Evolutionary conservation across 106 monocot genomes (phyloP).

Genomic region (Allium sativum): DNA sequence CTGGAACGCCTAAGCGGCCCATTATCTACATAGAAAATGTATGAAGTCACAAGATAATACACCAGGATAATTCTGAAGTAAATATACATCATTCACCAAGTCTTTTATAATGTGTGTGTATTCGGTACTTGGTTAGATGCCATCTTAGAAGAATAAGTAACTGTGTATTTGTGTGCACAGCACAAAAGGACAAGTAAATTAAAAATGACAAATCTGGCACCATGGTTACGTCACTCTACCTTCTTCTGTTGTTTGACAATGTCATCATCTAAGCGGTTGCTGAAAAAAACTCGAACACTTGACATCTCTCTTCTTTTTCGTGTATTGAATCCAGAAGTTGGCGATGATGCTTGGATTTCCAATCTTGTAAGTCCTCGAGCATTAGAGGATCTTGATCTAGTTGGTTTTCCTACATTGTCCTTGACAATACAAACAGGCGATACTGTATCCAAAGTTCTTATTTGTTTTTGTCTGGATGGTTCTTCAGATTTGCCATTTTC

Average conservation of each 20-base stretch:
- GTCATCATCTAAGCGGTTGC: constrained; percentile 71
- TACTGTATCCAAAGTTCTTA: constrained; percentile 12
- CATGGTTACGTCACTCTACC: constrained; percentile 23
- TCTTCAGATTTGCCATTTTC: constrained; percentile 11
- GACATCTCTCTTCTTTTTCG: constrained; percentile 63
- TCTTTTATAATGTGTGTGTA: too few relatives aligned
- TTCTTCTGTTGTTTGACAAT: constrained; percentile 81
- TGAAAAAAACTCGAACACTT: constrained; percentile 61
- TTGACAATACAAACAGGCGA: constrained; percentile 56
- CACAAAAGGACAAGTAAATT: too few relatives aligned
- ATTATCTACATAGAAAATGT: constrained; percentile 42
- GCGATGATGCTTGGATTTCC: constrained; percentile 15
- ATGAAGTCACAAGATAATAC: background rate
- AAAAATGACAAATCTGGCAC: too few relatives aligned
- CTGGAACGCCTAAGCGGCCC: constrained; percentile 36
- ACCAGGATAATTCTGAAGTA: background rate
- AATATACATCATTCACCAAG: background rate
- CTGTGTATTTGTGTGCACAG: too few relatives aligned
- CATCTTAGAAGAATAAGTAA: too few relatives aligned
- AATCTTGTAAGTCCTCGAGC: constrained; percentile 47
- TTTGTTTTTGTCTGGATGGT: constrained; percentile 10
- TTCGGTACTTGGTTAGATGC: too few relatives aligned
- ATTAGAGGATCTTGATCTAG: constrained; percentile 28
- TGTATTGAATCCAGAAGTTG: constrained; percentile 21
- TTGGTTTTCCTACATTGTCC: constrained; percentile 11